Evolutionary conservation across 176 grass and related monocot species (phyloP).

Genomic region (Oryza longistaminata): DNA sequence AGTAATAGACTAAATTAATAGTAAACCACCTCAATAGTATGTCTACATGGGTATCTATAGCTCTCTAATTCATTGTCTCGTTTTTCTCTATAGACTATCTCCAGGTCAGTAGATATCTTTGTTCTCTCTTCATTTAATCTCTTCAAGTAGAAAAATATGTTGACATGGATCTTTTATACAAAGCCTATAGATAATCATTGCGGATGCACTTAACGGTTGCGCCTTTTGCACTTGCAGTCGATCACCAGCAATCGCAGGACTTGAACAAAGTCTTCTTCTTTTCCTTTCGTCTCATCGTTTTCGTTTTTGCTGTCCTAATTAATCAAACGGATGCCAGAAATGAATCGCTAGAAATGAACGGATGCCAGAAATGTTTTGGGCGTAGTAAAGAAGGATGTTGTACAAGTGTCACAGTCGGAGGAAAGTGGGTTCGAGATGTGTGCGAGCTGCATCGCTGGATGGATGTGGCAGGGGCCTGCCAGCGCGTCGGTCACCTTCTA

Average conservation of each 20-base stretch:
- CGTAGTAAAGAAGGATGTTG: background rate
- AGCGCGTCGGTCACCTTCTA: background rate
- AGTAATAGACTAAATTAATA: no score
- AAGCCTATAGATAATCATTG: no score
- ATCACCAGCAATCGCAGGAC: background rate
- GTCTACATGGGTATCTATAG: no score
- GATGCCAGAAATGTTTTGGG: background rate
- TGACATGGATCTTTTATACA: no score
- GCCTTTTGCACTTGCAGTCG: background rate
- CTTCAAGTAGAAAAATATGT: no score
- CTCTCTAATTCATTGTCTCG: no score
- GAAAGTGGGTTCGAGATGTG: slow-evolving; percentile 20
- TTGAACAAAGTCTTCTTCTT: background rate
- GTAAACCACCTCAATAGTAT: no score
- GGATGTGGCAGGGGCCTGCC: background rate
- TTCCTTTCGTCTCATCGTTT: background rate
- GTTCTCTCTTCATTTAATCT: no score
- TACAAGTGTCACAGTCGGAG: background rate
- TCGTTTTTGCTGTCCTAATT: background rate
- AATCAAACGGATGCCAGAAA: background rate
- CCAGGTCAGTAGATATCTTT: no score
- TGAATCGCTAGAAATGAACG: background rate
- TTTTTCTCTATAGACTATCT: no score
- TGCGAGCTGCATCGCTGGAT: background rate
- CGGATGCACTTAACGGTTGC: no score